Conservation (phyloP, 2,329 filamentous ascomycete species). For the Colletotrichum tofieldiae region DNA sequence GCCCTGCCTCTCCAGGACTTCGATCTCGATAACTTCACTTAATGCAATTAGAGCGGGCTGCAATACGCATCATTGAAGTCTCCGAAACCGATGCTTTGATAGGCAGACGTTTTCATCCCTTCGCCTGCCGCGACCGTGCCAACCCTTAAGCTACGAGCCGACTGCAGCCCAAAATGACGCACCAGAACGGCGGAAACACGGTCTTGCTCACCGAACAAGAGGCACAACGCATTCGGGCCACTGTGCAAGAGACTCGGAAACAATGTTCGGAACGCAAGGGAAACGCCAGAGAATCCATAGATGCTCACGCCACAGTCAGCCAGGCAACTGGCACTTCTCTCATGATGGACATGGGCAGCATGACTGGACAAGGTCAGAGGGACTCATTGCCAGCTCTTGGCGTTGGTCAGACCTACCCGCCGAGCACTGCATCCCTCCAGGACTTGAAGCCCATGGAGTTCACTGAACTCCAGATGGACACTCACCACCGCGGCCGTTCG, state of each 20-base stretch:
- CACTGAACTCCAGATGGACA: slow-evolving; percentile 49
- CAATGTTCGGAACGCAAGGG: slow-evolving; percentile 46
- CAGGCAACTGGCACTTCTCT: slow-evolving; percentile 46
- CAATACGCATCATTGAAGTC: background rate
- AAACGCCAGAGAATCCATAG: slow-evolving; percentile 21
- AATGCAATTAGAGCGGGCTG: background rate
- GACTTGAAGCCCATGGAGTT: slow-evolving; percentile 48
- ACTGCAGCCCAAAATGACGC: slow-evolving; percentile 5
- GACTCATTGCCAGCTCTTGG: slow-evolving; percentile 50
- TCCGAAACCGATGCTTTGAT: too few relatives aligned
- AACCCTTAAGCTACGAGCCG: background rate
- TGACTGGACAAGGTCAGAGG: slow-evolving; percentile 43
- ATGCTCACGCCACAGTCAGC: slow-evolving; percentile 35
- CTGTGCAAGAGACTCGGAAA: slow-evolving; percentile 44
- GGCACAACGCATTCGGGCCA: slow-evolving; percentile 48
- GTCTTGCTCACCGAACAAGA: slow-evolving; percentile 53
- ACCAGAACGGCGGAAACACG: slow-evolving; percentile 45
- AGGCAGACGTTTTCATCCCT: background rate
- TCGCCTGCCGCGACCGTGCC: background rate
- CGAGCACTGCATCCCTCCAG: slow-evolving; percentile 43
- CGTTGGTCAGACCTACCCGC: slow-evolving; percentile 48
- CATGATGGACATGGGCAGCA: slow-evolving; percentile 52
- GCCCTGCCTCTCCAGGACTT: background rate
- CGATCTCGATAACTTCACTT: background rate
- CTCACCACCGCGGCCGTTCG: slow-evolving; percentile 49